Percentiles rank a stretch among this genome's conserved stretches.
phyloP scores from a whole-genome alignment of 1,139 yeast genomes.

The Petasospora fabianii region DNA sequence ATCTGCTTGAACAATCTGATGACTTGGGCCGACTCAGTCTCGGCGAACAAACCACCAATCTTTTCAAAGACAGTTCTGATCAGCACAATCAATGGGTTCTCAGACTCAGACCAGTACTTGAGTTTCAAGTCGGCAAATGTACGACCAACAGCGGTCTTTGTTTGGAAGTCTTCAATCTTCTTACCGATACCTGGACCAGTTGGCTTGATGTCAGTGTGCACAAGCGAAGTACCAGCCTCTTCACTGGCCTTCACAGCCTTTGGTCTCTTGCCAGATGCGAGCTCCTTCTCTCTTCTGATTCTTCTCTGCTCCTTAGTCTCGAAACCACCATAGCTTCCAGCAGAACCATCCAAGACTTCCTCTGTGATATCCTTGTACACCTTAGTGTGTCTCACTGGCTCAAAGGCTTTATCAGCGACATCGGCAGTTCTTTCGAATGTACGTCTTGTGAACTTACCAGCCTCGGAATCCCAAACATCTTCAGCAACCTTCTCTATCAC shows the following conservation, averaged over 20 bases:
- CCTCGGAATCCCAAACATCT: slow-evolving; percentile 95
- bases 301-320: slow-evolving; percentile 83
- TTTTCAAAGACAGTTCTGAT: slow-evolving; percentile 79
- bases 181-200: slow-evolving; percentile 65
- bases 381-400: slow-evolving; percentile 90
- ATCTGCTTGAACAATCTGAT: slow-evolving; percentile 78
- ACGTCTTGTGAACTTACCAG: slow-evolving; percentile 81
- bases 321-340: slow-evolving; percentile 89
- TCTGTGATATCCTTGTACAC: slow-evolving; percentile 86
- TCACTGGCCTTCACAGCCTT: slow-evolving; percentile 73
- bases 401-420: slow-evolving; percentile 74
- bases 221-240: slow-evolving; percentile 81
- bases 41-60: slow-evolving; percentile 80
- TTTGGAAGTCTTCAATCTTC: slow-evolving; percentile 65
- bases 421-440: slow-evolving; percentile 81
- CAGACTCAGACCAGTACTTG: slow-evolving; percentile 86
- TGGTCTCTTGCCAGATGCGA: slow-evolving; percentile 56
- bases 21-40: slow-evolving; percentile 94
- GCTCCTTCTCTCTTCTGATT: slow-evolving; percentile 64
- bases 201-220: slow-evolving; percentile 78
- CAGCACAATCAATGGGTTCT: slow-evolving; percentile 82
- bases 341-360: slow-evolving; percentile 87
- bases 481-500: slow-evolving; percentile 87
- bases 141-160: slow-evolving; percentile 69
- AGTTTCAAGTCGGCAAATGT: slow-evolving; percentile 57